Evolutionary conservation across 2,329 filamentous ascomycete genomes (phyloP).

Genomic region (Hortaea werneckii): DNA sequence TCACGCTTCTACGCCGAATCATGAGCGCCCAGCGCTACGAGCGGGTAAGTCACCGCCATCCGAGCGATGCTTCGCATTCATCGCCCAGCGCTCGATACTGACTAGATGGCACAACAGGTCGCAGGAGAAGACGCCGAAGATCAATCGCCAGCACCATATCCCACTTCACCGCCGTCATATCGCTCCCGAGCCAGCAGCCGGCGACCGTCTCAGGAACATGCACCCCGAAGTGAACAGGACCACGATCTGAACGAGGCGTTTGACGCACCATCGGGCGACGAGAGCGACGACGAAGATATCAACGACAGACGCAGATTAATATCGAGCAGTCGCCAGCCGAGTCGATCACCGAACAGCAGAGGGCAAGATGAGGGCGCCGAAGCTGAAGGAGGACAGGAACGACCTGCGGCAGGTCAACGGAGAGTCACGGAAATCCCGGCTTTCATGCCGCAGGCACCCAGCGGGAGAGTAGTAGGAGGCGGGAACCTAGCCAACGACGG

Average conservation of each 20-base stretch:
- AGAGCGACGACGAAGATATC: slow-evolving; percentile 57
- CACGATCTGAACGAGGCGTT: slow-evolving; percentile 87
- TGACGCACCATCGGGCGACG: slow-evolving; percentile 54
- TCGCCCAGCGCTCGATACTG: slow-evolving; percentile 6
- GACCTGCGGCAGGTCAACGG: slow-evolving; percentile 11
- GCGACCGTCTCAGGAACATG: slow-evolving; percentile 42
- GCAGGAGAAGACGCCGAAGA: slow-evolving; percentile 36
- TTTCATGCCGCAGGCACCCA: slow-evolving; percentile 32
- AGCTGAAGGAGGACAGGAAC: background rate
- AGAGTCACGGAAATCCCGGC: slow-evolving; percentile 45
- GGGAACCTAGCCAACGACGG: slow-evolving; percentile 72
- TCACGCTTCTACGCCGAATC: slow-evolving; percentile 8
- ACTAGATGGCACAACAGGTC: slow-evolving; percentile 14
- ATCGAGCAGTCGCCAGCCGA: slow-evolving; percentile 43
- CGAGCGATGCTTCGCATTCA: background rate
- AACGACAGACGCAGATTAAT: slow-evolving; percentile 84
- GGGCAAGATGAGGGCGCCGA: background rate
- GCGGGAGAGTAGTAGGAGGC: slow-evolving; percentile 54
- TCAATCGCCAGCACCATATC: slow-evolving; percentile 20
- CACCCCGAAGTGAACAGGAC: slow-evolving; percentile 51
- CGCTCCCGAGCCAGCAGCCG: slow-evolving; percentile 70
- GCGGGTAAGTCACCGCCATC: slow-evolving; percentile 4
- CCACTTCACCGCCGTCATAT: slow-evolving; percentile 60
- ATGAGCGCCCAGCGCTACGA: slow-evolving; percentile 42
- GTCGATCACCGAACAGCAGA: background rate